phyloP scores from a whole-genome alignment of 78 protist genomes.

The Pigoraptor vietnamica region DNA sequence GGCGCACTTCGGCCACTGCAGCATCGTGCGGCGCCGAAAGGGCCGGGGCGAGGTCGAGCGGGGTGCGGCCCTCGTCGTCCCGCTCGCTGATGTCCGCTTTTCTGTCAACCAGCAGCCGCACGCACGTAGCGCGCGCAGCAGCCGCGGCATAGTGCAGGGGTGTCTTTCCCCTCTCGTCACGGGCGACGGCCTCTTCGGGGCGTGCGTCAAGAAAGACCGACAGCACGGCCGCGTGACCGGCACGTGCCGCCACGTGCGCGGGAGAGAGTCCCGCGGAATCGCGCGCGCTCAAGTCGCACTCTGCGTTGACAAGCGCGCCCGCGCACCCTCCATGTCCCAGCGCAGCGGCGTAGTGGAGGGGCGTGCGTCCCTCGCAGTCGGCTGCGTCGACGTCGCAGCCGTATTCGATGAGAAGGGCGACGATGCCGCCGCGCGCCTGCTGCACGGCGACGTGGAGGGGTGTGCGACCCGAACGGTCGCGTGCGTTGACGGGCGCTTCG shows the following conservation, averaged over 20 bases:
- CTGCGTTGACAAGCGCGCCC: not conserved
- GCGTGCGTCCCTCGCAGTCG: not conserved
- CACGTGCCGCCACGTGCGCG: not conserved
- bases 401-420: not conserved
- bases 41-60: too few relatives aligned
- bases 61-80: not conserved
- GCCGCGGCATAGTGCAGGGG: not conserved
- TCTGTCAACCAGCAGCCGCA: not conserved
- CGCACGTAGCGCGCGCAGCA: not conserved
- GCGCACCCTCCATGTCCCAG: not conserved
- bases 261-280: not conserved
- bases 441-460: not conserved
- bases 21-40: not conserved
- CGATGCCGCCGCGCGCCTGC: not conserved
- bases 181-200: not conserved
- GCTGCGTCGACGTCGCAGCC: not conserved
- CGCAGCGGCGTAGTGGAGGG: not conserved
- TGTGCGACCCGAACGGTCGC: not conserved
- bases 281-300: not conserved
- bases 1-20: too few relatives aligned
- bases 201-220: not conserved
- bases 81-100: not conserved
- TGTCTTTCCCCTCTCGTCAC: not conserved
- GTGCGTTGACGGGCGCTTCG: not conserved
- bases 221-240: not conserved